A percentile compares a stretch with the other conserved stretches of the same genome.
phyloP scores from a whole-genome alignment of 2,329 filamentous ascomycete genomes.

The Fusarium avenaceum region DNA sequence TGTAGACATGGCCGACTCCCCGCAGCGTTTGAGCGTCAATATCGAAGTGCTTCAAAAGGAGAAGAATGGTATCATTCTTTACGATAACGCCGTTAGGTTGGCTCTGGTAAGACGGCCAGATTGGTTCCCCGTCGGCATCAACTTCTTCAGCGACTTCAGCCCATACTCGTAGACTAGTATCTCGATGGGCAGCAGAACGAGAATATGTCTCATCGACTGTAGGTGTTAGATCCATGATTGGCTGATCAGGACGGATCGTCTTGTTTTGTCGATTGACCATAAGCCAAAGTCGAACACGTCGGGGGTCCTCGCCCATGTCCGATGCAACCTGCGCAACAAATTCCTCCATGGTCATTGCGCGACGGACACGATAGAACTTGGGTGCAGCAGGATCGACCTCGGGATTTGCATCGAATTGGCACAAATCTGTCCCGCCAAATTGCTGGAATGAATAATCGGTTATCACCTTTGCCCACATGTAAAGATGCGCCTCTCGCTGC shows the following conservation, averaged over 20 bases:
- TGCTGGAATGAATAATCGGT: constrained; percentile 84
- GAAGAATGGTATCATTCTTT: constrained; percentile 77
- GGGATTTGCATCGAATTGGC: constrained; percentile 72
- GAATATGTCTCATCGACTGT: constrained; percentile 78
- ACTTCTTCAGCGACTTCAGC: constrained; percentile 81
- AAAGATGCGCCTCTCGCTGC: constrained; percentile 93
- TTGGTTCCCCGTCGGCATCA: constrained; percentile 74
- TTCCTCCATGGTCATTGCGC: constrained; percentile 81
- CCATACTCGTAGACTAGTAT: constrained; percentile 86
- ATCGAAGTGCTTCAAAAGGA: constrained; percentile 96
- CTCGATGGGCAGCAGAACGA: constrained; percentile 68
- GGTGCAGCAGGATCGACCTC: constrained; percentile 79
- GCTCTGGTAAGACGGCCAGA: constrained; percentile 77
- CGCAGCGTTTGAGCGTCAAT: constrained; percentile 78
- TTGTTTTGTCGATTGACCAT: constrained; percentile 99
- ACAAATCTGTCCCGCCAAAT: constrained; percentile 88
- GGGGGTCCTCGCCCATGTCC: constrained; percentile 76
- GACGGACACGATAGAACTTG: constrained; percentile 78
- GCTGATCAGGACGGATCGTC: constrained; percentile 90
- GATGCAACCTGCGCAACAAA: constrained; percentile 78
- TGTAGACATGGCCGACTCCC: constrained; percentile 87
- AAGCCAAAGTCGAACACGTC: constrained; percentile 86
- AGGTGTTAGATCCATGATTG: constrained; percentile 81
- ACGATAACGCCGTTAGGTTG: constrained; percentile 69
- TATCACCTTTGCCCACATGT: constrained; percentile 85